phyloP scores from a whole-genome alignment of 2,329 filamentous ascomycete species.

The Apiospora sp. region DNA sequence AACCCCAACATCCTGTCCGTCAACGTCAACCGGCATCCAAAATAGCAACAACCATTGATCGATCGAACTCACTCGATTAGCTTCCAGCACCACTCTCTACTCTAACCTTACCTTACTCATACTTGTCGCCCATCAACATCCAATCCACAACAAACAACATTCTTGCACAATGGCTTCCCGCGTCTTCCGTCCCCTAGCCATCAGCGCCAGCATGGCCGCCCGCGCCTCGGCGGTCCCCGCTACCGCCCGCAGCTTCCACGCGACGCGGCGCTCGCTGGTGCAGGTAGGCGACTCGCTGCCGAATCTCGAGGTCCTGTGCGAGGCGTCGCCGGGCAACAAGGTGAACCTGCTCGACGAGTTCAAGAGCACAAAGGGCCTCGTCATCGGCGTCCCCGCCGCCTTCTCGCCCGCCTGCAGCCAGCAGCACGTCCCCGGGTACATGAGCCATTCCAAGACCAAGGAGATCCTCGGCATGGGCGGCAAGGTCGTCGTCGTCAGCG shows the following conservation, averaged over 20 bases:
- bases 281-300: conserved; percentile 83
- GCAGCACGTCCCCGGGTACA: conserved; percentile 84
- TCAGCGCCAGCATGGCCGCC: not conserved
- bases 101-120: not conserved
- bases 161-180: conserved; percentile 1
- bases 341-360: conserved; percentile 86
- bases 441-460: conserved; percentile 80
- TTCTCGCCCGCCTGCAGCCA: conserved; percentile 69
- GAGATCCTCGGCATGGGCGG: conserved; percentile 64
- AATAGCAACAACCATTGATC: not conserved
- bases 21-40: not conserved
- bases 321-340: conserved; percentile 90
- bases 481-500: conserved; percentile 86
- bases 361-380: conserved; percentile 72
- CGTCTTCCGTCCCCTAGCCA: conserved; percentile 9
- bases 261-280: conserved; percentile 69
- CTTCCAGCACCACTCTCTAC: not conserved
- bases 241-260: conserved; percentile 64
- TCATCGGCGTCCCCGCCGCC: conserved; percentile 85
- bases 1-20: not conserved
- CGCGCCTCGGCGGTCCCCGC: not conserved
- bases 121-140: not conserved
- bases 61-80: not conserved
- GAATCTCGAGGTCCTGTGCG: conserved; percentile 76
- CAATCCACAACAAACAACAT: not conserved